Evolutionary conservation across 1,284 basidiomycete species (phyloP), one percentile per base, ranked within the genome.

Genomic region (Cystobasidium slooffiae): DNA sequence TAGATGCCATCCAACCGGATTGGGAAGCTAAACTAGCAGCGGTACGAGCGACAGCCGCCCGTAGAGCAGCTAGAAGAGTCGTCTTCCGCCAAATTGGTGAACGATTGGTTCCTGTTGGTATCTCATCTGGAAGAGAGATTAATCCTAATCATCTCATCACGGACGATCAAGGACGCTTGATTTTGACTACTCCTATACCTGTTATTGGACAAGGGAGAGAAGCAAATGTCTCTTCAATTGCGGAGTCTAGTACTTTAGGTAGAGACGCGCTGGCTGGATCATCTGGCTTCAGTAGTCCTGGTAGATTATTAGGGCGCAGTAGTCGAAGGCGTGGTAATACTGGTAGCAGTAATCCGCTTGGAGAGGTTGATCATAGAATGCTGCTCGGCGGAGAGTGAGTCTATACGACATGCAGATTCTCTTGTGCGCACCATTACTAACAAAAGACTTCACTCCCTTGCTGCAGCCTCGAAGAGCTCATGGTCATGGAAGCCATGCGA

Each of bases 401-500:
- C 55, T 52, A 14, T 51, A 43, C 31, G 46, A 68, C 49, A 43
- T 65, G 46, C 69, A 65, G n/a, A 41, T 53, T 56, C 58, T 44
- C 22, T 70, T 0, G 22, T 51, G 52, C 16, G 9, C 43, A 47
- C 5, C 31, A 31, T 49, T 43, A 37, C 3, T 6, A 22, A 43
- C 39, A 44, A 20, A 20, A 59, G 41, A 44, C 39, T 10, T 74
- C 9, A 3, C 41, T 66, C 49, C 56, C 8, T 41, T 51, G 10
- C 14, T 51, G 64, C 10, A 75, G 75, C 43, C 75, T 78, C 41
- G 78, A 78, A 53, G 79, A 97, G 91, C 84, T 98, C 61, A 97
- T 99, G 95, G 86, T 99, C 68, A 95, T 96, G 92, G 96, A 99
- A 84, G 97, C 96, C 0, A 97, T 99, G 94, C 89, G 96, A 53